Evolutionary conservation across 2,329 filamentous ascomycete species (phyloP), one percentile per base, ranked within the genome.

Genomic region (Talaromyces pinophilus): DNA sequence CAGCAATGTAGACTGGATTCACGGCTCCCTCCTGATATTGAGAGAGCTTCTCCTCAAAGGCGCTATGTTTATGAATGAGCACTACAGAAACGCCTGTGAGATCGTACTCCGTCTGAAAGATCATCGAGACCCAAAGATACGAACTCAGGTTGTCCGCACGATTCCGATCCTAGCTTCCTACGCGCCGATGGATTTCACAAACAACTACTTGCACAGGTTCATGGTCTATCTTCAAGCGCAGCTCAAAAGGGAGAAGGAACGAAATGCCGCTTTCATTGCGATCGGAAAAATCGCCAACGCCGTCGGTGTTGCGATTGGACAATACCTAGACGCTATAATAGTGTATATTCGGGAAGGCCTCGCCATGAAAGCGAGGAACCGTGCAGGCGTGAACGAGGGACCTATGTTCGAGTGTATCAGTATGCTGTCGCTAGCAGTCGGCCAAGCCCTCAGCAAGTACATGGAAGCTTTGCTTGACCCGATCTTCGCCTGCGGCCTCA

Each of bases 351-450:
- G 94, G 67, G 95, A 98, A 76, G 94, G 93, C 0, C 86, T 97
- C 61, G 92, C 91, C 68, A 80, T 93, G 42, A 92, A 93, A 80
- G 92, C 92, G 72, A 83, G 85, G 46, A 87, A 87, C 70, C 86
- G 86, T 70, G 78, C 81, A 35, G 82, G 84, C 33, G 74, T 82
- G 60, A 85, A 88, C 61, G 87, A 89, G 75, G 85, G 84, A 1
- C 93, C 94, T 0, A 94, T 98, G 68, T 98, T 98, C 73, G 92
- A 97, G 79, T 99, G 95, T 79, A 96, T 99, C 76, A 99, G 96
- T 77, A 93, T 96, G 82, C 86, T 99, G 62, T 93, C 95, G 0
- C 90, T 96, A 55, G 95, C 95, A 2, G 95, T 98, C 35, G 95
- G 95, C 0, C 95, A 99, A 80, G 95, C 94, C 0, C 84, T 99